These are phyloP conservation scores for Aspergillus pseudotamarii DNA, from an alignment of 2,329 filamentous ascomycete species.

Conservation along the genomic window DNA sequence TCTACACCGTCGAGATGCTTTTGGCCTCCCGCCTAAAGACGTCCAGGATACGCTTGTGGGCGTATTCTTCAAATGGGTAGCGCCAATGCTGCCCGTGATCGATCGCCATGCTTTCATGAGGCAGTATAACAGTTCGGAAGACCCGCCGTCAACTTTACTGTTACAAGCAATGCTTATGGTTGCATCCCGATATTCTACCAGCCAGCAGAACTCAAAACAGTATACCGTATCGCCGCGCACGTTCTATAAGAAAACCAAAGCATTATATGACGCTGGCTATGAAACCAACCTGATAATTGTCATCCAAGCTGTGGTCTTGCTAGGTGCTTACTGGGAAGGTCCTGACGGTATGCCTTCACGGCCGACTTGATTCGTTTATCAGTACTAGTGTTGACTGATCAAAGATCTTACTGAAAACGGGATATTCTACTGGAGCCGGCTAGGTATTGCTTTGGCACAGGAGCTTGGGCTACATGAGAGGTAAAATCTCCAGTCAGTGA, in stretches of 20 bases:
- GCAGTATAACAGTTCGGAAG: conserved; percentile 6
- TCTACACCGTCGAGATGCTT: conserved; percentile 14
- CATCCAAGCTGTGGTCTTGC: conserved; percentile 14
- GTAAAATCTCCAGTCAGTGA: not conserved
- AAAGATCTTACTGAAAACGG: conserved; percentile 20
- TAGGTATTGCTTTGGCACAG: conserved; percentile 19
- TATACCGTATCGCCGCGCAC: conserved; percentile 5
- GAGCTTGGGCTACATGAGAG: conserved; percentile 11
- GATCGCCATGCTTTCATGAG: conserved; percentile 16
- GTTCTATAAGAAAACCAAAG: conserved; percentile 19
- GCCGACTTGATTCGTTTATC: not conserved
- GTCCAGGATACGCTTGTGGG: conserved; percentile 12
- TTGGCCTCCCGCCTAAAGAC: conserved; percentile 9
- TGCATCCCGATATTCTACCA: conserved; percentile 10
- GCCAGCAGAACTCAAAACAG: not conserved
- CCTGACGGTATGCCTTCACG: conserved; percentile 15
- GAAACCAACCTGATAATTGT: conserved; percentile 7
- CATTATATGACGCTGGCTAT: conserved; percentile 18
- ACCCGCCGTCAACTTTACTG: conserved; percentile 13
- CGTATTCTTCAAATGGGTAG: conserved; percentile 18
- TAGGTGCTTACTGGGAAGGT: conserved; percentile 19
- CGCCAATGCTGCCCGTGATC: conserved; percentile 16
- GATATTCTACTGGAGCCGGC: conserved; percentile 20
- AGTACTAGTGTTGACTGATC: conserved; percentile 2
- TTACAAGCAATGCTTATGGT: conserved; percentile 18